Evolutionary conservation across 345 rosid species (phyloP).

Genomic region (Crucihimalaya himalaica): DNA sequence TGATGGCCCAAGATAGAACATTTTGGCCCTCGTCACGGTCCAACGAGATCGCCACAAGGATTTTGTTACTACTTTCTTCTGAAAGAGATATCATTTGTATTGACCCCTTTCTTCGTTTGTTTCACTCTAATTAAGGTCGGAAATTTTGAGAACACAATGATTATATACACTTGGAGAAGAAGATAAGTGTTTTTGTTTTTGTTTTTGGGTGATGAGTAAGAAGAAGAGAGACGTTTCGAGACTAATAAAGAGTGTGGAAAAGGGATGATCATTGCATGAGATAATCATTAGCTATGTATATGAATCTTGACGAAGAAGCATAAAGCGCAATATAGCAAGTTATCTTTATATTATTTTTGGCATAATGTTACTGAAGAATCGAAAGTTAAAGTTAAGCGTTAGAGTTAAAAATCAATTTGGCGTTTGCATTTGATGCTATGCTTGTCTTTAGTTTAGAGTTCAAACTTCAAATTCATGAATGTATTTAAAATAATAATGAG

Average conservation of each 20-base stretch:
- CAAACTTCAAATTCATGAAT: neutral
- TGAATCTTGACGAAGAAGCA: constrained; percentile 71
- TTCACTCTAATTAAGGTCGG: neutral
- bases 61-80: constrained; percentile 48
- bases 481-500: neutral
- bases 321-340: constrained; percentile 23
- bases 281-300: constrained; percentile 51
- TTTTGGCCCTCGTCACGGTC: constrained; percentile 60
- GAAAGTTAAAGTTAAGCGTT: neutral
- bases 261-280: constrained; percentile 39
- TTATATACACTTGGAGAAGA: constrained; percentile 32
- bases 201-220: constrained; percentile 22
- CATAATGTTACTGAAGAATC: constrained; percentile 1
- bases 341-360: neutral
- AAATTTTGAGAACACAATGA: constrained; percentile 23
- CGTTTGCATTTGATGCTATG: neutral
- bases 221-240: constrained; percentile 30
- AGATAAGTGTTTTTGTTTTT: constrained; percentile 21
- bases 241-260: constrained; percentile 37
- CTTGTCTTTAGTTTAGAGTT: neutral
- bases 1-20: constrained; percentile 81
- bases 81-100: constrained; percentile 50
- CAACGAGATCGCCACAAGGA: constrained; percentile 72
- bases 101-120: neutral
- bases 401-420: neutral